Percentiles rank a stretch among this genome's conserved stretches.
Conservation (phyloP, 805 yeast genomes). For the Starmerella asiatica region DNA sequence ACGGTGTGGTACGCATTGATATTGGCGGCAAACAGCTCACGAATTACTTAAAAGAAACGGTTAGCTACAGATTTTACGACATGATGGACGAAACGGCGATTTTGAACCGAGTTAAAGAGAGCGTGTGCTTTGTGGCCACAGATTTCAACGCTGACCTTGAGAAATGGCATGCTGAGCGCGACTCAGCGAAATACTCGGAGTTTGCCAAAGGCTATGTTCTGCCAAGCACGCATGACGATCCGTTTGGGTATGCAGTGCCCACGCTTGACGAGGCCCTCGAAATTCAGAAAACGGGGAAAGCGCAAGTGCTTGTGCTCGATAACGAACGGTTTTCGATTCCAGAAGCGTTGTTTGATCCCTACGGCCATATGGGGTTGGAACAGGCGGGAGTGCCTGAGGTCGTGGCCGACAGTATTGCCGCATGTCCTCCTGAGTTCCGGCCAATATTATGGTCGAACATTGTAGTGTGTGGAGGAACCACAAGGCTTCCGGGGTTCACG, state of each 20-base stretch:
- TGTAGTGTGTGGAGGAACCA: conserved; percentile 69
- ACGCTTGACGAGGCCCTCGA: conserved; percentile 13
- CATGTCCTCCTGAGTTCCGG: conserved; percentile 53
- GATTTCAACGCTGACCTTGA: conserved; percentile 42
- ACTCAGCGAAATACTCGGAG: conserved; percentile 14
- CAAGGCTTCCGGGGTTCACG: conserved; percentile 54
- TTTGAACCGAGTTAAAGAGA: conserved; percentile 75
- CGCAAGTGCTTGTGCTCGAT: conserved; percentile 51
- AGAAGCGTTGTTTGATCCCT: conserved; percentile 77
- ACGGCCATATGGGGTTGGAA: conserved; percentile 50
- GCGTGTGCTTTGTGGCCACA: conserved; percentile 51
- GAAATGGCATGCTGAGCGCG: conserved; percentile 23
- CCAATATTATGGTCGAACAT: conserved; percentile 73
- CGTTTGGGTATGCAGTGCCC: conserved; percentile 46
- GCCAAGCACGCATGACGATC: conserved; percentile 33
- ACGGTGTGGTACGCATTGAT: conserved; percentile 63
- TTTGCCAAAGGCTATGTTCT: conserved; percentile 56
- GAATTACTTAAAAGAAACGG: conserved; percentile 68
- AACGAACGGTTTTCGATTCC: conserved; percentile 87
- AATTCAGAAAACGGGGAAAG: conserved; percentile 28
- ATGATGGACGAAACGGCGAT: conserved; percentile 81
- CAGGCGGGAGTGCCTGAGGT: conserved; percentile 68
- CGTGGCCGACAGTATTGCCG: conserved; percentile 51
- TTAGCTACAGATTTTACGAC: conserved; percentile 84
- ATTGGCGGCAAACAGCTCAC: conserved; percentile 79